A percentile compares a stretch with the other conserved stretches of the same genome.
These are phyloP conservation scores for Musa schizocarpa DNA, from an alignment of 176 grass and related monocot species.

Conservation along the genomic window DNA sequence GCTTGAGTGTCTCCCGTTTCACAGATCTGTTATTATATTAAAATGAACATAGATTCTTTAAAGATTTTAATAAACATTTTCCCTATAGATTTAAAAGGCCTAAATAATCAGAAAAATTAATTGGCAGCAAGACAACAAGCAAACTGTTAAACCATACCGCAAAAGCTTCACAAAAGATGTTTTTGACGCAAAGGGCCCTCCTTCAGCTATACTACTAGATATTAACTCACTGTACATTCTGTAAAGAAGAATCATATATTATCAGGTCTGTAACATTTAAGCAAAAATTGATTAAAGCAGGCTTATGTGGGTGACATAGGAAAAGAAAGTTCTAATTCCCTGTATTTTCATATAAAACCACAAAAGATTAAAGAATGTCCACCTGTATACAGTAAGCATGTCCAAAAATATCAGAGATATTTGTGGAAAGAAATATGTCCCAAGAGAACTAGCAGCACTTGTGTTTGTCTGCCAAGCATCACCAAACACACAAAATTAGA, in stretches of 20 bases:
- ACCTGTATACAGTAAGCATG: constrained; percentile 99
- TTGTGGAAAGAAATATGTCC: constrained; percentile 90
- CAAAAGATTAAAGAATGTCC: neutral
- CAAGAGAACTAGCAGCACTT: constrained; percentile 78
- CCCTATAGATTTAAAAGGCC: neutral
- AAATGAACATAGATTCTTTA: neutral
- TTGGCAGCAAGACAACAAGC: too few relatives aligned
- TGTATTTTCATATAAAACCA: too few relatives aligned
- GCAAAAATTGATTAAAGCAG: neutral
- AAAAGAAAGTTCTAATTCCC: neutral
- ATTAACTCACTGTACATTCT: constrained; percentile 99
- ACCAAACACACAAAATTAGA: constrained; percentile 21
- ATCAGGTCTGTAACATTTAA: neutral
- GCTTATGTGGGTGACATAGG: neutral
- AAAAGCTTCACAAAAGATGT: constrained; percentile 97
- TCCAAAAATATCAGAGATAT: constrained; percentile 93
- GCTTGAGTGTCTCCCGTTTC: constrained; percentile 92
- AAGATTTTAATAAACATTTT: neutral
- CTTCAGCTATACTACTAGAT: constrained; percentile 92
- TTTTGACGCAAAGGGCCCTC: constrained; percentile 90
- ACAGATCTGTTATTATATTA: constrained; percentile 58
- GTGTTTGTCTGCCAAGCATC: constrained; percentile 91
- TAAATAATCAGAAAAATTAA: neutral
- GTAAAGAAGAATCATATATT: constrained; percentile 21
- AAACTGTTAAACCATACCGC: constrained; percentile 35